Conservation (phyloP, 2,329 filamentous ascomycete species). For the Orbilia blumenaviensis region DNA sequence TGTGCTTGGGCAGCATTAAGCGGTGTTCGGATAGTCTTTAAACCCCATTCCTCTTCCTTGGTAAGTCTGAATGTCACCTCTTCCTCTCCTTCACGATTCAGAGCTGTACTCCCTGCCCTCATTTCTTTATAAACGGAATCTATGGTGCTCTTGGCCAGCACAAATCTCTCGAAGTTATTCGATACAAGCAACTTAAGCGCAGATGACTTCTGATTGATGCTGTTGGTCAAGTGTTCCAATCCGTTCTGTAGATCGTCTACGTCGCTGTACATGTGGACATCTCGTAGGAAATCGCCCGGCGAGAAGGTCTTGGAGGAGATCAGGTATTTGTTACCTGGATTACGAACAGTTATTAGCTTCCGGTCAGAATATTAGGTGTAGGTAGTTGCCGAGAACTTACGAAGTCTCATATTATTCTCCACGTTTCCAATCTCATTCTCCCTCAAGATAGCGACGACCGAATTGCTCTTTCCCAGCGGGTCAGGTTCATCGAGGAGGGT, state of each 20-base stretch:
- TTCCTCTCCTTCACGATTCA: constrained; percentile 61
- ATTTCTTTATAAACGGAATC: constrained; percentile 99
- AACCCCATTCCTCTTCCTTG: constrained; percentile 92
- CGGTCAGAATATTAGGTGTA: constrained; percentile 38
- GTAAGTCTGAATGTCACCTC: constrained; percentile 69
- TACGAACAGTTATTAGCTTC: constrained; percentile 24
- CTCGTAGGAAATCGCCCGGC: constrained; percentile 87
- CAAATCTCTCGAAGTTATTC: constrained; percentile 97
- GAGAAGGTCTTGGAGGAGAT: constrained; percentile 96
- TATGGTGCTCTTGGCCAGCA: constrained; percentile 95
- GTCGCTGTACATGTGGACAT: constrained; percentile 86
- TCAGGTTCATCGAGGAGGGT: constrained; percentile 93
- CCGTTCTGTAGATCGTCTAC: constrained; percentile 82
- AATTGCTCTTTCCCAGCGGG: constrained; percentile 85
- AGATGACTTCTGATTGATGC: constrained; percentile 97
- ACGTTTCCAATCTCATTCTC: constrained; percentile 76
- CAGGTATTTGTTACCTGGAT: constrained; percentile 85
- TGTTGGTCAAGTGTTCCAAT: constrained; percentile 83
- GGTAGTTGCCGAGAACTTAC: constrained; percentile 66
- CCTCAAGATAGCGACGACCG: constrained; percentile 82
- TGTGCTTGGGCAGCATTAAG: constrained; percentile 90
- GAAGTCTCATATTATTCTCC: constrained; percentile 81
- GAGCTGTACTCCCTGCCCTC: constrained; percentile 71
- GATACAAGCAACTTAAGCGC: constrained; percentile 96
- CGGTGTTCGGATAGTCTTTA: constrained; percentile 85